Base-by-base conservation (phyloP, 2,329 filamentous ascomycete genomes). In the Phialophora tarda region DNA sequence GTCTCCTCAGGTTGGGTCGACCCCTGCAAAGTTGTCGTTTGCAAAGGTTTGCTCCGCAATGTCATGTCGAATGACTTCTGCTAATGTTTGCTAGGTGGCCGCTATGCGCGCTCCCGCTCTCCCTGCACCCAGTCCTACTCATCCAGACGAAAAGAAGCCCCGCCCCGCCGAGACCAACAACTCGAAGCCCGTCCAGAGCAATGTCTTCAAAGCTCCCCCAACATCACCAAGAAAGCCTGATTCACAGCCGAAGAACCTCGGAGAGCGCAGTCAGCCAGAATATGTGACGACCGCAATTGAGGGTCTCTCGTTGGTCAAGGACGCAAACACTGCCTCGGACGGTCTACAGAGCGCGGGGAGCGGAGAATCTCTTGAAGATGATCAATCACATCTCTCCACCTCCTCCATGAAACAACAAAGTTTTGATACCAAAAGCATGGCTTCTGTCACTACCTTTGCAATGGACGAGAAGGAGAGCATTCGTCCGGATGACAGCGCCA, bases 391-490 rank as follows among this genome's bases (percentile, higher is more conserved):
- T 66, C 74, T 82, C 17, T 88, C 86, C 17, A 85, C 81, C 70
- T 85, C 83, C 54, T 88, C 86, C 47, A 93, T 89, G 2, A 97
- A 97, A 78, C 91, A 92, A 59, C 90, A 92, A 41, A 97, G 93
- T 75, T 84, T 97, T 48, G 94, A 97, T 77, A 93, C 91, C 57
- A 97, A 97, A 81, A 97, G 93, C 77, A 91, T 96, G 73, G 92
- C 92, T 4, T 98, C 94, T 28, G 92, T 92, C 17, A 96, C 92
- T 4, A 97, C 94, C 0, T 97, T 97, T 79, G 93, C 92, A n/a
- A 83, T 97, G 75, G 94, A 98, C 74, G 94, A 98, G 78, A 97
- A 97, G 77, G 94, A 97, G 77, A 97, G 93, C 5, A 84, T 97
- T 62, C 89, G 93, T 12, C 94, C 94, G 8, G 94, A 98, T 78